A percentile compares a stretch with the other conserved stretches of the same genome.
Evolutionary conservation across 2,329 filamentous ascomycete genomes (phyloP).

Genomic region (Emmonsia crescens): DNA sequence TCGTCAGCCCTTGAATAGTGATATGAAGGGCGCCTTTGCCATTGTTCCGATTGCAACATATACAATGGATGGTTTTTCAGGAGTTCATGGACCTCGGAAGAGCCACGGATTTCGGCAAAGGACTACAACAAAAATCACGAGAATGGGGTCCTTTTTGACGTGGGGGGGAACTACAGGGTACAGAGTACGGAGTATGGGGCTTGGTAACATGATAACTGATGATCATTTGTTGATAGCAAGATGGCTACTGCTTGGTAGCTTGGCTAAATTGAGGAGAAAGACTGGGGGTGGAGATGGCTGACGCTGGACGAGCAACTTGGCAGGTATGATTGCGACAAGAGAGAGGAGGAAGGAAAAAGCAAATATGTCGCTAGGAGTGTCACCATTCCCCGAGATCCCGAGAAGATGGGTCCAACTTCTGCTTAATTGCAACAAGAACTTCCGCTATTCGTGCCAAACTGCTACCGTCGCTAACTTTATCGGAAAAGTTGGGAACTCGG

Average conservation of each 20-base stretch:
- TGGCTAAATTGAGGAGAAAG: neutral
- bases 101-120: neutral
- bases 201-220: neutral
- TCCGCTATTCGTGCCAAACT: neutral
- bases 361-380: neutral
- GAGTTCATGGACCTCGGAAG: neutral
- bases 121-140: neutral
- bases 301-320: neutral
- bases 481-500: neutral
- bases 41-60: neutral
- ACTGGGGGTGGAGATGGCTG: neutral
- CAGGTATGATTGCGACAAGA: neutral
- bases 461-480: neutral
- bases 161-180: neutral
- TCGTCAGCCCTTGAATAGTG: neutral
- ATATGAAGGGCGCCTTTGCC: neutral
- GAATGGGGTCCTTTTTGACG: neutral
- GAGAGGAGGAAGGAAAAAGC: neutral
- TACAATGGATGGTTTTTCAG: neutral
- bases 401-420: neutral
- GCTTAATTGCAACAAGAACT: neutral
- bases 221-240: neutral
- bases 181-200: neutral
- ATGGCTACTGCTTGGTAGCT: neutral
- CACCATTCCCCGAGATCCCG: constrained; percentile 4